Evolutionary conservation across 257 asterid genomes (phyloP).

Genomic region (Voacanga thouarsii): DNA sequence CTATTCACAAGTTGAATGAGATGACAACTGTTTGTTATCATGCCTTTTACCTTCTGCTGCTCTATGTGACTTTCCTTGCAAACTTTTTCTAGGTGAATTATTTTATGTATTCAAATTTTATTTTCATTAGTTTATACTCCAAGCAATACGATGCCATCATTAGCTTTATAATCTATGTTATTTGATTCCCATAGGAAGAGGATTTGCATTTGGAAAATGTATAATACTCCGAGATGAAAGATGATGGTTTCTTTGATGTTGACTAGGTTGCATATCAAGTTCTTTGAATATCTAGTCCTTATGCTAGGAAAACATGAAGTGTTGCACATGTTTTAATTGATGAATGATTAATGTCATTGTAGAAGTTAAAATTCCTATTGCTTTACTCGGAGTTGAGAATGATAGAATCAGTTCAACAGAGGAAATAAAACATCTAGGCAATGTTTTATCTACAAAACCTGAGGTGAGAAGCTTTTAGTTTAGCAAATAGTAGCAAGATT

Average conservation of each 20-base stretch:
- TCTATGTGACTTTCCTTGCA: slow-evolving; percentile 39
- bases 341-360: too few relatives aligned
- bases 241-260: slow-evolving; percentile 45
- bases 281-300: not conserved
- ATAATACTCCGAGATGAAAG: slow-evolving; percentile 47
- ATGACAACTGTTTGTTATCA: slow-evolving; percentile 32
- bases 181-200: slow-evolving; percentile 31
- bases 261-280: slow-evolving; percentile 31
- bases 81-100: slow-evolving; percentile 38
- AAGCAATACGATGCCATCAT: not conserved
- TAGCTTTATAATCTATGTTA: slow-evolving; percentile 1
- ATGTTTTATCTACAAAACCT: slow-evolving; percentile 36
- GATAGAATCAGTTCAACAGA: slow-evolving; percentile 45
- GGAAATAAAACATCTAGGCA: slow-evolving; percentile 30
- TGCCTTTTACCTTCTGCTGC: slow-evolving; percentile 40
- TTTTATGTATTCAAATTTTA: not conserved
- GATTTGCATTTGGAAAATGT: slow-evolving; percentile 40
- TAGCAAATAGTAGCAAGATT: not conserved
- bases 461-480: slow-evolving; percentile 26
- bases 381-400: slow-evolving; percentile 57
- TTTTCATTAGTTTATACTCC: not conserved
- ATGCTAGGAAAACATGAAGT: too few relatives aligned
- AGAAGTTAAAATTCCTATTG: too few relatives aligned
- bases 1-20: slow-evolving; percentile 33
- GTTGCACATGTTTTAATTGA: too few relatives aligned